phyloP scores from a whole-genome alignment of 345 rosid species.

The Pugionium dolabratum region DNA sequence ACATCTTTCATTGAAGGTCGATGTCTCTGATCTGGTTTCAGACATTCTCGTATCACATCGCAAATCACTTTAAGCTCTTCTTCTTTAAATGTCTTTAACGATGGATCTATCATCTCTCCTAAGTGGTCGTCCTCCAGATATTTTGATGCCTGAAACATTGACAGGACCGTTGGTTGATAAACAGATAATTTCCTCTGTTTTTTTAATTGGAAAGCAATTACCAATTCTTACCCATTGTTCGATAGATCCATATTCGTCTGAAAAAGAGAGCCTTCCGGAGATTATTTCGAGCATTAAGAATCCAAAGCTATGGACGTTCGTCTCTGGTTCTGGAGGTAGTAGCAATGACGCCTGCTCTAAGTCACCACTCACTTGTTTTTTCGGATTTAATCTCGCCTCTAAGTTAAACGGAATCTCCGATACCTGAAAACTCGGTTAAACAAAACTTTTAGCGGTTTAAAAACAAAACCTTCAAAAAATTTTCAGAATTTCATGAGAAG shows the following conservation, averaged over 20 bases:
- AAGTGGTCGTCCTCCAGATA: slow-evolving; percentile 49
- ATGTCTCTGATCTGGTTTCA: slow-evolving; percentile 50
- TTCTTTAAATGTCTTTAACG: slow-evolving; percentile 67
- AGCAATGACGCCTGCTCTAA: slow-evolving; percentile 54
- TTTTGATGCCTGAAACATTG: slow-evolving; percentile 60
- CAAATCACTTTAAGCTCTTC: slow-evolving; percentile 71
- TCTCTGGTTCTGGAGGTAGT: slow-evolving; percentile 57
- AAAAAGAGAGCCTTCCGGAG: slow-evolving; percentile 75
- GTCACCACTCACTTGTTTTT: slow-evolving; percentile 48
- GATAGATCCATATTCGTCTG: slow-evolving; percentile 65
- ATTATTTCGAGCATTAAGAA: slow-evolving; percentile 77
- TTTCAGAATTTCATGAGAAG: background rate
- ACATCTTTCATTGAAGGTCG: slow-evolving; percentile 73
- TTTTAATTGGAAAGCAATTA: background rate
- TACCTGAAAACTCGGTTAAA: slow-evolving; percentile 47
- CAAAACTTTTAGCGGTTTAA: background rate
- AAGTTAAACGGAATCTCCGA: slow-evolving; percentile 54
- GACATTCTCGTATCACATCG: slow-evolving; percentile 63
- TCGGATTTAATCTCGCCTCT: slow-evolving; percentile 37
- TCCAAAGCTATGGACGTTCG: slow-evolving; percentile 72
- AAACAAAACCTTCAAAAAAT: background rate
- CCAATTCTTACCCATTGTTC: slow-evolving; percentile 70
- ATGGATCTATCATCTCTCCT: slow-evolving; percentile 63
- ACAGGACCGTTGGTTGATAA: slow-evolving; percentile 2
- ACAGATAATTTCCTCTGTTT: background rate